Evolutionary conservation across 2,329 filamentous ascomycete species (phyloP).

Genomic region (Ascochyta lentis): DNA sequence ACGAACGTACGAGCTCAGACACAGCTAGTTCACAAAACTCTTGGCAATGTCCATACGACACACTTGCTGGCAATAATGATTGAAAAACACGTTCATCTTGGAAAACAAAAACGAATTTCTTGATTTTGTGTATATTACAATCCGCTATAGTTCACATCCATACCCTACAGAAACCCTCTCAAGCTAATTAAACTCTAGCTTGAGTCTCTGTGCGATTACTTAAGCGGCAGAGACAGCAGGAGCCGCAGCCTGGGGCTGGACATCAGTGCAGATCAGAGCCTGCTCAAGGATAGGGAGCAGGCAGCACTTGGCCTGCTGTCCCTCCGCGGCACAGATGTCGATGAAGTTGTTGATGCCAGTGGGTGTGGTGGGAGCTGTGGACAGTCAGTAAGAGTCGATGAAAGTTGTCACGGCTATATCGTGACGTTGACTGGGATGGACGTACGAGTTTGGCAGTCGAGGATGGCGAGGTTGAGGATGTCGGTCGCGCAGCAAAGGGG

Average conservation of each 20-base stretch:
- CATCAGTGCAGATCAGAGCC: slow-evolving; percentile 48
- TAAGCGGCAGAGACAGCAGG: too few relatives aligned
- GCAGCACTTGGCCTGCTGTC: slow-evolving; percentile 66
- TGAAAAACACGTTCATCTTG: too few relatives aligned
- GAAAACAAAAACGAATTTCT: too few relatives aligned
- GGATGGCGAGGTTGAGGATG: slow-evolving; percentile 63
- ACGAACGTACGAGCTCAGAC: too few relatives aligned
- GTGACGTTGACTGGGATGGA: slow-evolving; percentile 10
- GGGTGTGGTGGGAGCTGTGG: slow-evolving; percentile 48
- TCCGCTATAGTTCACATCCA: too few relatives aligned
- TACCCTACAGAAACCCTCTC: too few relatives aligned
- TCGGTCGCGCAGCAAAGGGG: slow-evolving; percentile 68
- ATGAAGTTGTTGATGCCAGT: slow-evolving; percentile 53
- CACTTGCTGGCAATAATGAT: too few relatives aligned
- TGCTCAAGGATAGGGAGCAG: slow-evolving; percentile 58
- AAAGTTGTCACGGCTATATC: neutral
- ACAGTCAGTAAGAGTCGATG: slow-evolving; percentile 19
- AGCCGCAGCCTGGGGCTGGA: slow-evolving; percentile 31
- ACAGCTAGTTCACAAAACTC: too few relatives aligned
- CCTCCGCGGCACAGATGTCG: slow-evolving; percentile 55
- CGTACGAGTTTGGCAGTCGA: slow-evolving; percentile 64
- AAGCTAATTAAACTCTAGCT: too few relatives aligned
- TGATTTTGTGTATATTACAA: too few relatives aligned
- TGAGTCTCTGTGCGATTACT: too few relatives aligned
- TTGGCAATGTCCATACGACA: too few relatives aligned